Evolutionary conservation across 2,329 filamentous ascomycete species (phyloP), one percentile per base, ranked within the genome.

Genomic region (Penicillium occitanis): DNA sequence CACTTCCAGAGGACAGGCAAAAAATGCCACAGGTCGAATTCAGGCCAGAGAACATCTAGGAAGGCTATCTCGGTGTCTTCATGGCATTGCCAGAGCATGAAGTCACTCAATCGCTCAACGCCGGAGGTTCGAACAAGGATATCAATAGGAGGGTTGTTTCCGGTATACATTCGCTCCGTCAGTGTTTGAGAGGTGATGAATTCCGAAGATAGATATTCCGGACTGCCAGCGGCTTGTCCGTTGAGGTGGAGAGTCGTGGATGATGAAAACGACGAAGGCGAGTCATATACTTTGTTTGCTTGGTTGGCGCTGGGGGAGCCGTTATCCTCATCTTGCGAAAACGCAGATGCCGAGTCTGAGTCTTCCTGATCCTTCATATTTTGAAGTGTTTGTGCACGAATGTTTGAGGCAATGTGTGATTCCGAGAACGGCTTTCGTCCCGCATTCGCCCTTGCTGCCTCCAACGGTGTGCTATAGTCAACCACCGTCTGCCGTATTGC

Each of bases 1-100:
- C 95, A 99, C 77, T 97, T 93, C 59, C 98, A 83, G 63, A 99
- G 80, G 25, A 99, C 93, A 8, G 94, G 95, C 19, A 99, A 79
- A 78, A 98, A 97, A 67, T 93, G 87, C 88, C 93, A 94, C 4
- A 99, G 84, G 75, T 96, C 93, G 72, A 99, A 97, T 69, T 97
- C 92, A 1, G 95, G 95, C 95, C 95, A 99, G 68, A 97, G 83
- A 70, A 92, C 95, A 72, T 96, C 87, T 65, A 97, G 80, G 76
- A 98, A 99, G 67, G 96, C 92, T 69, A 99, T 90, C 67, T 96
- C 91, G 0, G 95, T 97, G 69, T 94, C 85, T 74, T 97, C 88
- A 75, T 98, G 93, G 73, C 92, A 95, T 79, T 99, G 95, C 95
- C 95, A 99, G 40, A 99, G 88, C 93, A 99, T 95, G 73, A 98